Evolutionary conservation across 2,329 filamentous ascomycete species (phyloP), one percentile per base, ranked within the genome.

Genomic region (Pseudogymnoascus sp.): DNA sequence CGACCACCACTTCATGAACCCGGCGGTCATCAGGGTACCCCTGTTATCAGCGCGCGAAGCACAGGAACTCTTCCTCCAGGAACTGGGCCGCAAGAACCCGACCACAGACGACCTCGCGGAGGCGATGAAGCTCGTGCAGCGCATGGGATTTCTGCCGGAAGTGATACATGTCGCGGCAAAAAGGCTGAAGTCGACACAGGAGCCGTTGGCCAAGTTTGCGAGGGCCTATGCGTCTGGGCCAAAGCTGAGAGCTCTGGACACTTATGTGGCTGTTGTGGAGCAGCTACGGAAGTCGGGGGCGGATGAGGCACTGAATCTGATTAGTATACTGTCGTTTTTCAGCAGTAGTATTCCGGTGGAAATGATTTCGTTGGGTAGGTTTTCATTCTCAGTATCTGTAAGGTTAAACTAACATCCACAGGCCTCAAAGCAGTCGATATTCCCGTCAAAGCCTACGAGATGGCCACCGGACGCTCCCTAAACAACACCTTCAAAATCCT

Each of bases 111-210:
- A 89, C 66, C 72, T 78, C 7, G 76, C 75, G 37, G 82, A 84
- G 63, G 85, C 86, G 0, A 79, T 78, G n/a, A 82, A 88, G 64
- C 70, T 90, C 14, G 86, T 89, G 1, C 79, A 82, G 46, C 74
- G 86, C 53, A 85, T 89, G 75, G 85, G 85, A 22, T 81, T 84
- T 62, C 75, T 90, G 12, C 87, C 88, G 0, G 76, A 89, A 6
- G 88, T 88, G 66, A 87, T 90, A 19, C 86, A 89, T 68, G 83
- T 86, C 0, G 83, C 87, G 1, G 85, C 85, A 0, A 81, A 84
- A 66, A 80, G 86, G 35, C 75, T 89, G 12, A 85, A 82, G 62
- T 81, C 82, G 2, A 86, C 84, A 0, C 77, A 79, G 16, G 86
- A 87, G 66, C 84, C 86, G 0, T 76, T 89, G 2, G 81, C 83